Conservation (phyloP, 768 basidiomycete species). For the Brasilioporus rufonigricans region DNA sequence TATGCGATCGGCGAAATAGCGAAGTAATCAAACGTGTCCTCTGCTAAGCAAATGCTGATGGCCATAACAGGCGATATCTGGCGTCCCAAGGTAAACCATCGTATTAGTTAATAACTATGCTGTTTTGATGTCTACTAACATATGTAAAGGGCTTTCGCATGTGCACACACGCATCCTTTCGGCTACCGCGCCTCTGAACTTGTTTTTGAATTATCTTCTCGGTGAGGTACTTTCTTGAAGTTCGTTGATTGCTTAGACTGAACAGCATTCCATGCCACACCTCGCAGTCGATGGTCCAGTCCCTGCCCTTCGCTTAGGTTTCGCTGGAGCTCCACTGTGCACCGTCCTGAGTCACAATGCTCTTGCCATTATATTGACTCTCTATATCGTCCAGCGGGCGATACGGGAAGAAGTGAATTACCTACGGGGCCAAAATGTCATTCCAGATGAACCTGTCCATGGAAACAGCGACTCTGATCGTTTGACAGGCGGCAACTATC, state of each 20-base stretch:
- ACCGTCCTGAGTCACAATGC: conserved; percentile 27
- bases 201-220: conserved; percentile 26
- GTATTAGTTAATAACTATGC: not conserved
- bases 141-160: conserved; percentile 20
- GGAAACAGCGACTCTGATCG: not conserved
- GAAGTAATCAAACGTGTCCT: conserved; percentile 24
- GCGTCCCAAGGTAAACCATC: conserved; percentile 16
- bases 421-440: conserved; percentile 7
- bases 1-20: conserved; percentile 43
- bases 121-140: not conserved
- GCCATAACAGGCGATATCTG: conserved; percentile 18
- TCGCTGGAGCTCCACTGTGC: conserved; percentile 27
- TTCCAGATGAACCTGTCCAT: conserved; percentile 8
- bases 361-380: conserved; percentile 18
- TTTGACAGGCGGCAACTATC: not conserved
- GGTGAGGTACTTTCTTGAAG: conserved; percentile 7
- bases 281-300: conserved; percentile 24
- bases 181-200: conserved; percentile 21
- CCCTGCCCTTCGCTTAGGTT: conserved; percentile 25
- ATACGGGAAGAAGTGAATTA: conserved; percentile 19
- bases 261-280: not conserved
- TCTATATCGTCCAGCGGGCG: conserved; percentile 22
- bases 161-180: conserved; percentile 24
- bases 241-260: not conserved
- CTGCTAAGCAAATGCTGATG: conserved; percentile 1